A percentile compares a stretch with the other conserved stretches of the same genome.
phyloP scores from a whole-genome alignment of 2,329 filamentous ascomycete species.

The Neonectria punicea region DNA sequence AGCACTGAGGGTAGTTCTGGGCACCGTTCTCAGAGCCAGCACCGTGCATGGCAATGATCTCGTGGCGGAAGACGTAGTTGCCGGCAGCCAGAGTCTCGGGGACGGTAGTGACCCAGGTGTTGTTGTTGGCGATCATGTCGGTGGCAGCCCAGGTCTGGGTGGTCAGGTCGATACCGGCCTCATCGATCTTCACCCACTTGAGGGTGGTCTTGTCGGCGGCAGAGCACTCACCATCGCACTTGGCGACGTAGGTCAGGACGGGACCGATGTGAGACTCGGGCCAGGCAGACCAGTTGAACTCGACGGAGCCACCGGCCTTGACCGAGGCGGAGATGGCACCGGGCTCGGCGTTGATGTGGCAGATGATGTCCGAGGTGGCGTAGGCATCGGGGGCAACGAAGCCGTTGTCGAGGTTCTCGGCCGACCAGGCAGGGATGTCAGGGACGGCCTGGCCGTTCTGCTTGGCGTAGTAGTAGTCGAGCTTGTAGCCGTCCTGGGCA shows the following conservation, averaged over 20 bases:
- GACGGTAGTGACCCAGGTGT: constrained; percentile 50
- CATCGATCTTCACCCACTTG: constrained; percentile 73
- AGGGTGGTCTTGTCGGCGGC: constrained; percentile 62
- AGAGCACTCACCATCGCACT: constrained; percentile 64
- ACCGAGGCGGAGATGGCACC: constrained; percentile 48
- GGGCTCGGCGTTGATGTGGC: constrained; percentile 55
- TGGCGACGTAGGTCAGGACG: constrained; percentile 72
- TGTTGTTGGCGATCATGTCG: constrained; percentile 57
- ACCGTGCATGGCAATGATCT: constrained; percentile 51
- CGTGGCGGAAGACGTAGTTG: constrained; percentile 62
- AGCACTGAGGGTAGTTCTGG: constrained; percentile 62
- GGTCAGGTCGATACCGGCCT: constrained; percentile 59
- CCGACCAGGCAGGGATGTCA: constrained; percentile 52
- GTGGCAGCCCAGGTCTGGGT: constrained; percentile 50
- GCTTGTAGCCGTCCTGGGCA: constrained; percentile 30
- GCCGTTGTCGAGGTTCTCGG: constrained; percentile 60
- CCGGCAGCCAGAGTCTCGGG: constrained; percentile 50
- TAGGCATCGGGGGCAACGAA: constrained; percentile 58
- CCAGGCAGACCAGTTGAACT: constrained; percentile 56
- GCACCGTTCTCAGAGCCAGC: constrained; percentile 53
- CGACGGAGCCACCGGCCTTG: constrained; percentile 54
- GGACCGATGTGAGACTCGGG: constrained; percentile 60
- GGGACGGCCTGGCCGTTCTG: constrained; percentile 31
- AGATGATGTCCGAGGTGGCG: constrained; percentile 56
- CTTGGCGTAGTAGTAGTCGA: constrained; percentile 39